Conservation (phyloP, 2,329 filamentous ascomycete species). For the Rhinocladiella mackenziei region DNA sequence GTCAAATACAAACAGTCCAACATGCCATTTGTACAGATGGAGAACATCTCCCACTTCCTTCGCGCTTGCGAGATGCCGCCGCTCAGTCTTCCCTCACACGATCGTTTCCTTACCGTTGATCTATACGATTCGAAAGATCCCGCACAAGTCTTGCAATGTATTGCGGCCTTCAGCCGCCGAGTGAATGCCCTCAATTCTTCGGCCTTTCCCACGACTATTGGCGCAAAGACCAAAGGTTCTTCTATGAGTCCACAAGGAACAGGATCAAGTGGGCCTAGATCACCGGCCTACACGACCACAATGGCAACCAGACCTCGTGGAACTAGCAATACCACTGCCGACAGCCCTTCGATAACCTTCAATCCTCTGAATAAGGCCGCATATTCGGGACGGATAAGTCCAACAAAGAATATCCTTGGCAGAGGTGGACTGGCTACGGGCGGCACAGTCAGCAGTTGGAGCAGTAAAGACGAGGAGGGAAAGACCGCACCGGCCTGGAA, state of each 20-base stretch:
- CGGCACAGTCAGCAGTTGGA: constrained; percentile 75
- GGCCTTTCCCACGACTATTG: constrained; percentile 71
- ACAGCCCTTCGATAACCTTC: constrained; percentile 40
- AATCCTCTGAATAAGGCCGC: constrained; percentile 42
- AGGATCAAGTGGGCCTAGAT: constrained; percentile 50
- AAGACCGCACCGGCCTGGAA: constrained; percentile 91
- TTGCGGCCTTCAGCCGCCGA: constrained; percentile 84
- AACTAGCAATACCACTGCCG: constrained; percentile 54
- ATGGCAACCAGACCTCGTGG: constrained; percentile 44
- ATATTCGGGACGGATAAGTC: constrained; percentile 55
- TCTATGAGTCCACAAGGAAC: constrained; percentile 64
- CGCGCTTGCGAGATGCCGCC: constrained; percentile 80
- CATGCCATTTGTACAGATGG: constrained; percentile 99
- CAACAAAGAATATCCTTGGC: constrained; percentile 48
- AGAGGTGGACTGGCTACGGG: constrained; percentile 40
- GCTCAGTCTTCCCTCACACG: constrained; percentile 83
- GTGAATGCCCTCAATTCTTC: constrained; percentile 71
- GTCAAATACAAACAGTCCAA: constrained; percentile 85
- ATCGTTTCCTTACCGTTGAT: constrained; percentile 95
- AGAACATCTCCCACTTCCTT: constrained; percentile 96
- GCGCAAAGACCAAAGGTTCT: constrained; percentile 60
- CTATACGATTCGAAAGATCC: constrained; percentile 94
- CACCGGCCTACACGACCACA: constrained; percentile 46
- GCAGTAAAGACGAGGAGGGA: constrained; percentile 74
- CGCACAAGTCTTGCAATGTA: constrained; percentile 88